Evolutionary conservation across 345 rosid species (phyloP).

Genomic region (Gossypium longicalyx): DNA sequence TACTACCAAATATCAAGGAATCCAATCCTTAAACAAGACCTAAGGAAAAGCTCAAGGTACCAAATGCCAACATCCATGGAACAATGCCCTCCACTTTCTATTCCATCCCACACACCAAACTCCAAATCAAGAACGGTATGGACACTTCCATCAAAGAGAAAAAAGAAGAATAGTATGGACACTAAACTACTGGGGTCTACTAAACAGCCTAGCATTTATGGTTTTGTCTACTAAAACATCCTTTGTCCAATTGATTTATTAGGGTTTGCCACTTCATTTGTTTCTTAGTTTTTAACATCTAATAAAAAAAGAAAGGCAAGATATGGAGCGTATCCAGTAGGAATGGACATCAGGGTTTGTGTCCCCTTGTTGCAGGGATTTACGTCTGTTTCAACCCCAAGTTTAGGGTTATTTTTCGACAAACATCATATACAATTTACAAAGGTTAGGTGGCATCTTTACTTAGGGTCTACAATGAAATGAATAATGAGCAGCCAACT

Average conservation of each 20-base stretch:
- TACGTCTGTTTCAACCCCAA: background rate
- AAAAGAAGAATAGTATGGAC: no score
- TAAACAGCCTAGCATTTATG: slow-evolving; percentile 41
- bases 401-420: background rate
- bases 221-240: background rate
- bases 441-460: background rate
- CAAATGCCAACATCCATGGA: background rate
- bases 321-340: background rate
- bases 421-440: background rate
- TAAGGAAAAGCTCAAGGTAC: background rate
- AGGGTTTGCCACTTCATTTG: slow-evolving; percentile 6
- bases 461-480: background rate
- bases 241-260: background rate
- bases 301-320: slow-evolving; percentile 17
- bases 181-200: slow-evolving; percentile 28
- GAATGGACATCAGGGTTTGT: background rate
- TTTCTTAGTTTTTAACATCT: slow-evolving; percentile 20
- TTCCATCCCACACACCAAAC: background rate
- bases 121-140: no score
- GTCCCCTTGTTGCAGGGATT: background rate
- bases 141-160: no score
- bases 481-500: no score
- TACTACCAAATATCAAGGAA: no score
- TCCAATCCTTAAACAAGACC: no score
- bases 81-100: background rate